Percentiles rank a stretch among this genome's conserved stretches.
Evolutionary conservation across 2,329 filamentous ascomycete species (phyloP).

Genomic region (Ceratocystis cubensis): DNA sequence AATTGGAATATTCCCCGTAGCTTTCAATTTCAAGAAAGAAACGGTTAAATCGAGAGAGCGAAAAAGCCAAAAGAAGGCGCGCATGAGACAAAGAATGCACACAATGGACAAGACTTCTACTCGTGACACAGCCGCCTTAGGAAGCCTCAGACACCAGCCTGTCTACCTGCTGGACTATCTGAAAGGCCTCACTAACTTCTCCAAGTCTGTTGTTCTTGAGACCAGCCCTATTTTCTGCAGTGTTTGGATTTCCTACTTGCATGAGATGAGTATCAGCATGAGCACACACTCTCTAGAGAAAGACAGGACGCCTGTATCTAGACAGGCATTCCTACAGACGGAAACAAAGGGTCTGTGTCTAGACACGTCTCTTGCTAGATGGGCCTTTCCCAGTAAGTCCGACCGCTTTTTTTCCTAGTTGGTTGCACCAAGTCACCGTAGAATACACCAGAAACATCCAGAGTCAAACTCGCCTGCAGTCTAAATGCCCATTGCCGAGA

Average conservation of each 20-base stretch:
- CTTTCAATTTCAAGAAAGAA: neutral
- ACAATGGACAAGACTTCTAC: neutral
- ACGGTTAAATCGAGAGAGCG: neutral
- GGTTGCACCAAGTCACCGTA: neutral
- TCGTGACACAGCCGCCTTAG: neutral
- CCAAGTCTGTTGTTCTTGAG: neutral
- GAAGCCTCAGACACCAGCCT: neutral
- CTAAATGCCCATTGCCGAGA: slow-evolving; percentile 1
- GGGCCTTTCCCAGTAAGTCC: neutral
- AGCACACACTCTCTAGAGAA: neutral
- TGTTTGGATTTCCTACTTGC: neutral
- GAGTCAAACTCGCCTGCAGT: slow-evolving; percentile 4
- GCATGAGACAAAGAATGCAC: neutral
- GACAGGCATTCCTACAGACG: neutral
- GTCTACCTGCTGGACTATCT: neutral
- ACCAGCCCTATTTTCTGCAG: neutral
- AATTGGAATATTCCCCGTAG: neutral
- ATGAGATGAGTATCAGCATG: neutral
- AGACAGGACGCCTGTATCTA: neutral
- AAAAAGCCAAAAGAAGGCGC: neutral
- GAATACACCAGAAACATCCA: slow-evolving; percentile 7
- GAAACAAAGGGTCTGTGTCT: neutral
- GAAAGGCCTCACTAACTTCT: neutral
- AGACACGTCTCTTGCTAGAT: neutral
- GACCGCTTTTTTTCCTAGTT: neutral